These are phyloP conservation scores for Boletales sp. DNA, from an alignment of 768 basidiomycete species.

Conservation along the genomic window DNA sequence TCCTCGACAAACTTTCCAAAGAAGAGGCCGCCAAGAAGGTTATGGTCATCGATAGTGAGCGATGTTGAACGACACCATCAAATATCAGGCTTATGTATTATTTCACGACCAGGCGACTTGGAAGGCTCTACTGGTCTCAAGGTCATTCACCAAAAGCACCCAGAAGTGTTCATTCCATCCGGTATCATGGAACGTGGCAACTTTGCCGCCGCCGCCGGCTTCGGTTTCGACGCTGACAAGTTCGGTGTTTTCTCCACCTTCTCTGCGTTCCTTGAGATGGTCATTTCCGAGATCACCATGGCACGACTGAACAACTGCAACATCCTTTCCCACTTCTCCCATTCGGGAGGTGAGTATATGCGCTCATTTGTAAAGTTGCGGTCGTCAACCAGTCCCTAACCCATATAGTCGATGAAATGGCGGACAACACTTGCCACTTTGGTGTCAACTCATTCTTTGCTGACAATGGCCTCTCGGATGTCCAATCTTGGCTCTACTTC, in stretches of 20 bases:
- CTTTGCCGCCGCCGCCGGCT: constrained; percentile 81
- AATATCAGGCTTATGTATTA: background rate
- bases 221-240: constrained; percentile 78
- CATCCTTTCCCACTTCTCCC: constrained; percentile 85
- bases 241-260: constrained; percentile 90
- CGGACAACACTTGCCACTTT: constrained; percentile 59
- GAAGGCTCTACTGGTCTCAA: constrained; percentile 90
- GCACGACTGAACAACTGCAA: constrained; percentile 89
- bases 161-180: constrained; percentile 82
- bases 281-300: constrained; percentile 87
- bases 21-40: constrained; percentile 77
- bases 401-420: constrained; percentile 63
- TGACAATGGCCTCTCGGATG: constrained; percentile 82
- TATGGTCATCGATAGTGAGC: constrained; percentile 81
- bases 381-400: too few relatives aligned
- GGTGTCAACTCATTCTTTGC: constrained; percentile 85
- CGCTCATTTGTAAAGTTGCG: background rate
- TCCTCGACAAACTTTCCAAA: constrained; percentile 70
- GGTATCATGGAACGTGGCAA: constrained; percentile 87
- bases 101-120: constrained; percentile 55
- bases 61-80: background rate
- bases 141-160: constrained; percentile 85
- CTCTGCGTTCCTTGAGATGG: constrained; percentile 90
- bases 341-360: constrained; percentile 64
- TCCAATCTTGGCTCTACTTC: constrained; percentile 81